Evolutionary conservation across 768 basidiomycete species (phyloP).

Genomic region (Tulasnella sp.): DNA sequence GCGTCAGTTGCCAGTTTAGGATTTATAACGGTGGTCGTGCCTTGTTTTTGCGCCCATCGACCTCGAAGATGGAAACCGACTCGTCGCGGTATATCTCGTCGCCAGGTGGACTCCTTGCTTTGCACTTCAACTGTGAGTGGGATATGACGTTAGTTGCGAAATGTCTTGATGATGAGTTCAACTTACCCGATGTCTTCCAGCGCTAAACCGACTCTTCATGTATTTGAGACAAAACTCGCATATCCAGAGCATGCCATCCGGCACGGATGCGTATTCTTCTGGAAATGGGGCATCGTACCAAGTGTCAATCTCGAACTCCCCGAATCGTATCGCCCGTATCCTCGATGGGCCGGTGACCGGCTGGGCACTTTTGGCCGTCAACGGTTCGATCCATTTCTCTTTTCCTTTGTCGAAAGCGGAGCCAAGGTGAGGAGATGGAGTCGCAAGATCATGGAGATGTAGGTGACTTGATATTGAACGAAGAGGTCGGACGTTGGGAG

Average conservation of each 20-base stretch:
- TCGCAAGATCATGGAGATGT: slow-evolving; percentile 16
- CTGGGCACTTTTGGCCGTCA: slow-evolving; percentile 32
- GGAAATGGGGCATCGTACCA: slow-evolving; percentile 99
- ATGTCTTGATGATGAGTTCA: neutral
- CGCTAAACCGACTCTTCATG: slow-evolving; percentile 87
- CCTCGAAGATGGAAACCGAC: slow-evolving; percentile 83
- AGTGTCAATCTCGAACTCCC: slow-evolving; percentile 84
- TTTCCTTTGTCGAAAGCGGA: slow-evolving; percentile 39
- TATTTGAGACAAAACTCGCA: slow-evolving; percentile 98
- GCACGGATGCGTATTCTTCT: slow-evolving; percentile 87
- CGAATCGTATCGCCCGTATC: slow-evolving; percentile 84
- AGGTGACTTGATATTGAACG: slow-evolving; percentile 22
- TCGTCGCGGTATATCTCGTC: slow-evolving; percentile 97
- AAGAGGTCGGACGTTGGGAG: slow-evolving; percentile 5
- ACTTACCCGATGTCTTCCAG: slow-evolving; percentile 71
- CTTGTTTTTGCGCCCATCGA: slow-evolving; percentile 97
- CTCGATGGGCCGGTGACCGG: slow-evolving; percentile 32
- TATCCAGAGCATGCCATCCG: slow-evolving; percentile 88
- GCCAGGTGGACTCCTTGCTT: slow-evolving; percentile 87
- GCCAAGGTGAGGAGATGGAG: slow-evolving; percentile 39
- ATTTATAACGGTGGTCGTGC: slow-evolving; percentile 28
- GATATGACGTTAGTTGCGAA: neutral
- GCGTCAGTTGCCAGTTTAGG: neutral
- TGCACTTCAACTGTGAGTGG: slow-evolving; percentile 77
- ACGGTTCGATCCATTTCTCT: neutral